Percentiles rank a stretch among this genome's conserved stretches.
These are phyloP conservation scores for Garcia nutans DNA, from an alignment of 345 rosid genomes.

Conservation along the genomic window DNA sequence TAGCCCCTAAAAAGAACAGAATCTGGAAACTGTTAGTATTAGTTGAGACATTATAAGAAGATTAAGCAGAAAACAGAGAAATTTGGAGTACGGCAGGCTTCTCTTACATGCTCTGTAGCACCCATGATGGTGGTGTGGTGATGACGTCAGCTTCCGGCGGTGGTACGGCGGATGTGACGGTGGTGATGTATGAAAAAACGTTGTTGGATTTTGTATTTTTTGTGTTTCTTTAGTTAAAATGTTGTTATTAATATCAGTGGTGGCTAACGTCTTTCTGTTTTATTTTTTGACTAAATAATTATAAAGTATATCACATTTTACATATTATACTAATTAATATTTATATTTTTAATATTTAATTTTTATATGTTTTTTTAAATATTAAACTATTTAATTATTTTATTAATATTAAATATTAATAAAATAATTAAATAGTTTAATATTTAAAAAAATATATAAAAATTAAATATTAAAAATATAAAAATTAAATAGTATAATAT, in stretches of 20 bases:
- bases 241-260: slow-evolving; percentile 4
- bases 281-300: too few species aligned
- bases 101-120: slow-evolving; percentile 46
- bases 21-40: slow-evolving; percentile 15
- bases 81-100: neutral
- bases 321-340: too few species aligned
- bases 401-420: too few species aligned
- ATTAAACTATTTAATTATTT: too few species aligned
- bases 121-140: slow-evolving; percentile 44
- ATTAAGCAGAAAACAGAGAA: neutral
- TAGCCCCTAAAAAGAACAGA: slow-evolving; percentile 28
- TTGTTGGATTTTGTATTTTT: slow-evolving; percentile 20
- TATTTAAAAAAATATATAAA: too few species aligned
- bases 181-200: slow-evolving; percentile 20
- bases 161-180: slow-evolving; percentile 32
- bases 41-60: neutral
- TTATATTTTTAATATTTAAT: too few species aligned
- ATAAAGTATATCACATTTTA: too few species aligned
- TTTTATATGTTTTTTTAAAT: too few species aligned
- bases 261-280: neutral
- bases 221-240: slow-evolving; percentile 12
- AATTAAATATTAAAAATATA: too few species aligned
- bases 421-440: too few species aligned
- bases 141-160: slow-evolving; percentile 41
- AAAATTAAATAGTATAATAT: too few species aligned